These are phyloP conservation scores for Apiospora marii DNA, from an alignment of 2,329 filamentous ascomycete genomes.

Conservation along the genomic window DNA sequence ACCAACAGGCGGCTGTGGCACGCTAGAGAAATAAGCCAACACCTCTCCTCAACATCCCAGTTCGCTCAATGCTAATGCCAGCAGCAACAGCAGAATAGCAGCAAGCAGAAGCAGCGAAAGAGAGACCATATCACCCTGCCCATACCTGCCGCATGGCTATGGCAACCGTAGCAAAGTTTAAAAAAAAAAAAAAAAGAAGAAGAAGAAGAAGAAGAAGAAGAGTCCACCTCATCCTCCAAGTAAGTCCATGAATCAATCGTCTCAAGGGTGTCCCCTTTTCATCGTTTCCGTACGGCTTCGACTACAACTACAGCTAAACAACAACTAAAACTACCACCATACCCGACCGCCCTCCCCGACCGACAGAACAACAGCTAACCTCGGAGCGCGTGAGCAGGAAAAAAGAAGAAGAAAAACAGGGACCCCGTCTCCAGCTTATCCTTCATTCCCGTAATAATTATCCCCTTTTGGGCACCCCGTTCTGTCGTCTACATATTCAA, in stretches of 20 bases:
- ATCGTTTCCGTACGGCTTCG: not conserved
- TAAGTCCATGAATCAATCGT: slow-evolving; percentile 6
- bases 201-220: not conserved
- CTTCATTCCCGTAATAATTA: slow-evolving; percentile 18
- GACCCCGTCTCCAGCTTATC: not conserved
- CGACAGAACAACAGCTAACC: not conserved
- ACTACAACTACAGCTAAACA: not conserved
- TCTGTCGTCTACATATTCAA: slow-evolving; percentile 12
- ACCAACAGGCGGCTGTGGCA: slow-evolving; percentile 15
- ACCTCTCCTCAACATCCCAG: slow-evolving; percentile 16
- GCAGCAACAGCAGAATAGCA: not conserved
- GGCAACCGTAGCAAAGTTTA: not conserved
- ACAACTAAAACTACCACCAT: not conserved
- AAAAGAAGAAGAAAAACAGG: not conserved
- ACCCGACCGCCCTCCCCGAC: too few relatives aligned
- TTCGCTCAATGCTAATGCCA: slow-evolving; percentile 10
- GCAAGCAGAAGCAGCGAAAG: not conserved
- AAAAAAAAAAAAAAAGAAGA: not conserved
- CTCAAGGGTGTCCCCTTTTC: slow-evolving; percentile 1
- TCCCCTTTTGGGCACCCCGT: slow-evolving; percentile 10
- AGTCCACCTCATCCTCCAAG: not conserved
- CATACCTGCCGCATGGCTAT: not conserved
- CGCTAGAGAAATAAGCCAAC: slow-evolving; percentile 20
- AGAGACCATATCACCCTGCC: slow-evolving; percentile 1
- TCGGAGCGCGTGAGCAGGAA: not conserved